Conservation (phyloP, 306 rosid species). For the Clitoria ternatea region DNA sequence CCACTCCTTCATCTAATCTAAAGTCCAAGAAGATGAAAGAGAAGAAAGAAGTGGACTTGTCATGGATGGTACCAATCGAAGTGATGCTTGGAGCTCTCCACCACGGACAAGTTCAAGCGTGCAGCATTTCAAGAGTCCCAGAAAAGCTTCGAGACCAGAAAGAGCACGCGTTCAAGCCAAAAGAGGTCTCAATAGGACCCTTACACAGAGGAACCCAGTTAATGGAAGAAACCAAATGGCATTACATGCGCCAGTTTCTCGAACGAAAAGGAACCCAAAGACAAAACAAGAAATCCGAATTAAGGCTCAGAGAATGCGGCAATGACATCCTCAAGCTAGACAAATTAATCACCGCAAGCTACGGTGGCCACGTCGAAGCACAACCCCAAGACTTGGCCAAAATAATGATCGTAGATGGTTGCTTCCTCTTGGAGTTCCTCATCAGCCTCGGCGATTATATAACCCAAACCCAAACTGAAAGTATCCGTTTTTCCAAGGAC, state of each 20-base stretch:
- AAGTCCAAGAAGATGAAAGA: not conserved
- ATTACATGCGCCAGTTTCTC: not conserved
- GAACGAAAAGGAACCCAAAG: not conserved
- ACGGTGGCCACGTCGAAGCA: not conserved
- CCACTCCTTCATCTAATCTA: no score
- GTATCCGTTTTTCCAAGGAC: not conserved
- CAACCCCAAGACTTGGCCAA: not conserved
- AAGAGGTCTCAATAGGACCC: slow-evolving; percentile 23
- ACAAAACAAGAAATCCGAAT: not conserved
- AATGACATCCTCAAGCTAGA: not conserved
- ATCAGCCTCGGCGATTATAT: not conserved
- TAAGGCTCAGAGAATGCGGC: not conserved
- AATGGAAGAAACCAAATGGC: slow-evolving; percentile 39
- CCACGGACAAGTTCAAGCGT: not conserved
- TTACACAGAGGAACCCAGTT: slow-evolving; percentile 12
- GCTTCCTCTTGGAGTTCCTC: slow-evolving; percentile 32
- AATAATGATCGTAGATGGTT: slow-evolving; percentile 35
- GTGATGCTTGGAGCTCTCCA: not conserved
- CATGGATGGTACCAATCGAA: slow-evolving; percentile 13
- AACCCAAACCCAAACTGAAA: no score
- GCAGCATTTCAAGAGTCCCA: slow-evolving; percentile 23
- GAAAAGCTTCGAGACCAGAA: slow-evolving; percentile 5
- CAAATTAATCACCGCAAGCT: not conserved
- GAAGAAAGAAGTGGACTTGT: not conserved
- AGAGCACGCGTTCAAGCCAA: slow-evolving; percentile 13